A percentile compares a stretch with the other conserved stretches of the same genome.
These are phyloP conservation scores for Elsinoe perseae DNA, from an alignment of 2,329 filamentous ascomycete species.

Conservation along the genomic window DNA sequence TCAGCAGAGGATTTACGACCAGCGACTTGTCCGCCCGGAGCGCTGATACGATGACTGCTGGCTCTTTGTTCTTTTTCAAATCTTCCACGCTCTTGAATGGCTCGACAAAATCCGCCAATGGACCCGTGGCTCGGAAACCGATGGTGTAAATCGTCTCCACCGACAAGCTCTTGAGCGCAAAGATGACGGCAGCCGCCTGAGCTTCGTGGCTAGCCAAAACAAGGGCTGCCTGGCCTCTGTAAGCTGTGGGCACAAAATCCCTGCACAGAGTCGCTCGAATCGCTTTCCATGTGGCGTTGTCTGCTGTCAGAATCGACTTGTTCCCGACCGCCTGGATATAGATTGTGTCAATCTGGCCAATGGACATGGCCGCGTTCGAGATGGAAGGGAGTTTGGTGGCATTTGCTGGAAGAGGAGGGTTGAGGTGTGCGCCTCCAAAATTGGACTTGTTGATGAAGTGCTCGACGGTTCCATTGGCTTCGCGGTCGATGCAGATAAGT, in stretches of 20 bases:
- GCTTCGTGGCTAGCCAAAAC: slow-evolving; percentile 65
- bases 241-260: slow-evolving; percentile 76
- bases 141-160: slow-evolving; percentile 77
- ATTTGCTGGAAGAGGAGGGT: slow-evolving; percentile 55
- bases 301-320: slow-evolving; percentile 58
- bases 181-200: slow-evolving; percentile 71
- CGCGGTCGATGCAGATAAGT: slow-evolving; percentile 66
- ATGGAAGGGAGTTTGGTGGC: slow-evolving; percentile 54
- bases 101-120: slow-evolving; percentile 58
- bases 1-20: slow-evolving; percentile 67
- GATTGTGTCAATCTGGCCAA: slow-evolving; percentile 76
- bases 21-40: slow-evolving; percentile 70
- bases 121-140: slow-evolving; percentile 57
- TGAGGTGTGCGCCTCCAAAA: slow-evolving; percentile 77
- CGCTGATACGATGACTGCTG: slow-evolving; percentile 75
- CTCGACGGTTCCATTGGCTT: slow-evolving; percentile 60
- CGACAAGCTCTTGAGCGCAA: slow-evolving; percentile 66
- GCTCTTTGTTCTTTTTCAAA: slow-evolving; percentile 69
- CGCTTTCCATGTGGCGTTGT: slow-evolving; percentile 80
- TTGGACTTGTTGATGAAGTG: slow-evolving; percentile 62
- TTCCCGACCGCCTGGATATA: slow-evolving; percentile 50
- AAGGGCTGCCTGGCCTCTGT: slow-evolving; percentile 65
- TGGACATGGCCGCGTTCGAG: slow-evolving; percentile 68
- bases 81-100: slow-evolving; percentile 65
- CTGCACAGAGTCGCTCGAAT: slow-evolving; percentile 73